phyloP scores from a whole-genome alignment of 169 alveolate species.

The Cryptosporidium felis region DNA sequence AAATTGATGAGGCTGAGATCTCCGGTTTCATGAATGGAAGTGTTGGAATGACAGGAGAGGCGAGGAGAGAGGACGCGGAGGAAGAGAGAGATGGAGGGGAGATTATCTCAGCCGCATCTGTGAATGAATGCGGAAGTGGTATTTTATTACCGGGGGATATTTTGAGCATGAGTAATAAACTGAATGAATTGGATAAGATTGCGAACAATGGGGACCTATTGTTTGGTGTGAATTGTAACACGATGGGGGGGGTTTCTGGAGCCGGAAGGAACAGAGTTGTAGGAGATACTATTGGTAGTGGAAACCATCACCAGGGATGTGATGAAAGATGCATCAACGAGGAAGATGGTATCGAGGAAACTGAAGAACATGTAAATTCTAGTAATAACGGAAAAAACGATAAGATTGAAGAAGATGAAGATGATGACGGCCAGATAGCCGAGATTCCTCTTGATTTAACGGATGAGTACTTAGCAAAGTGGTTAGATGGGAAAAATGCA shows the following conservation, averaged over 20 bases:
- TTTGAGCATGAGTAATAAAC: background rate
- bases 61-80: background rate
- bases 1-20: conserved; percentile 40
- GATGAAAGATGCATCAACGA: background rate
- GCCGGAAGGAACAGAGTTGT: background rate
- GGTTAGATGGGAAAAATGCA: conserved; percentile 71
- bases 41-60: background rate
- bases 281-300: background rate
- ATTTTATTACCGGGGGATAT: background rate
- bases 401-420: conserved; percentile 13
- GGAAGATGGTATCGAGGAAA: background rate
- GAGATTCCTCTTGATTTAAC: conserved; percentile 64
- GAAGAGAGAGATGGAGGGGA: background rate
- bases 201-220: background rate
- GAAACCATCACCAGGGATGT: background rate
- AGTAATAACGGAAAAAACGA: background rate
- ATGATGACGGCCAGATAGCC: conserved; percentile 59
- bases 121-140: background rate
- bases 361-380: background rate
- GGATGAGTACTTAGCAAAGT: conserved; percentile 68
- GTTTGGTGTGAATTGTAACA: conserved; percentile 4
- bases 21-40: conserved; percentile 38
- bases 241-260: too few relatives aligned
- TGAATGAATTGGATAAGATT: conserved; percentile 1
- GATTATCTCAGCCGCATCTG: background rate